A percentile compares a stretch with the other conserved stretches of the same genome.
phyloP scores from a whole-genome alignment of 441 rosid species.

The Arabidopsis hybrid region DNA sequence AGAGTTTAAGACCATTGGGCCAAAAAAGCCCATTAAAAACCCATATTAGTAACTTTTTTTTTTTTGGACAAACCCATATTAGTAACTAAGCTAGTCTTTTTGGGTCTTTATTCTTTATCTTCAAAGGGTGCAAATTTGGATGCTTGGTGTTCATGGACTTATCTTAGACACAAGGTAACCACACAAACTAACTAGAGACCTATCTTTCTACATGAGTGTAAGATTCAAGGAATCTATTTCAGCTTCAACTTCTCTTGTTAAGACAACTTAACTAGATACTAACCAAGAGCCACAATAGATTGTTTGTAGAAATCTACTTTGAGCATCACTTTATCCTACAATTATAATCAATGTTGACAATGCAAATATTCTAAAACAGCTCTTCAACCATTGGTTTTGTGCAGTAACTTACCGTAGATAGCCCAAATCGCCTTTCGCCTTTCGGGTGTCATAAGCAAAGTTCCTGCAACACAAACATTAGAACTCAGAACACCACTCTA shows the following conservation, averaged over 20 bases:
- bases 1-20: conserved; percentile 28
- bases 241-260: conserved; percentile 14
- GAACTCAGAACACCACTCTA: not conserved
- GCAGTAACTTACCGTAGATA: conserved; percentile 69
- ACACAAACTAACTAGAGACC: conserved; percentile 18
- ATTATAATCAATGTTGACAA: not conserved
- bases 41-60: too few relatives aligned
- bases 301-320: not conserved
- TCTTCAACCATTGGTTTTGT: not conserved
- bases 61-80: not conserved
- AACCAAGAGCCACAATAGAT: not conserved
- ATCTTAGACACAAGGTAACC: not conserved
- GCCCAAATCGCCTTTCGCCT: conserved; percentile 89
- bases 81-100: conserved; percentile 22
- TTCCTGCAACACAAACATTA: conserved; percentile 55
- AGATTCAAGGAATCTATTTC: conserved; percentile 15
- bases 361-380: conserved; percentile 6
- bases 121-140: conserved; percentile 1
- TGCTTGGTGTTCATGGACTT: conserved; percentile 23
- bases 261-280: not conserved
- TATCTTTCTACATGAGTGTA: conserved; percentile 4
- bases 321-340: conserved; percentile 4
- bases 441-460: conserved; percentile 81
- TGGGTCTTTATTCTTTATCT: conserved; percentile 10
- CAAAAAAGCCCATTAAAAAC: conserved; percentile 30